Base-by-base conservation (phyloP, 768 basidiomycete genomes). In the Mycena galericulata region DNA sequence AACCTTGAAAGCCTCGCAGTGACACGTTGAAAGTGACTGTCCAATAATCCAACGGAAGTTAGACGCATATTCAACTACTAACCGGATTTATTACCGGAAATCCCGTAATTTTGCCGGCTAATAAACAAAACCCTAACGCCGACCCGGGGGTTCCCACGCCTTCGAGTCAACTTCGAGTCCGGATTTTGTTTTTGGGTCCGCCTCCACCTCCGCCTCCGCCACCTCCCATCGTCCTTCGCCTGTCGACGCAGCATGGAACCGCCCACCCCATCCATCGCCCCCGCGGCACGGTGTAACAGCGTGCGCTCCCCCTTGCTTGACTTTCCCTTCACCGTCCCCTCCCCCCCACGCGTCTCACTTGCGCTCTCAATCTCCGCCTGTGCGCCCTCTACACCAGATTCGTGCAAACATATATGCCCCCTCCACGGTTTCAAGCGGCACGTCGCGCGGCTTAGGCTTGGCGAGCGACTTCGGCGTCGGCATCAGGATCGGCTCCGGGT, bases 161-260 rank as follows among this genome's bases (percentile, higher is more conserved):
- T n/a, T n/a, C n/a, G n/a, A n/a, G n/a, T n/a, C n/a, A n/a, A n/a
- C n/a, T n/a, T n/a, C n/a, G n/a, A n/a, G n/a, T n/a, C n/a, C n/a
- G n/a, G n/a, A n/a, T n/a, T n/a, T n/a, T n/a, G n/a, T n/a, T n/a
- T n/a, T n/a, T n/a, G 41, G 20, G 41, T 10, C 54, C 24, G 46
- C 38, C 18, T 29, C 22, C 29, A 15, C 41, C 30, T 26, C 27
- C 20, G 27, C 49, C 49, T 50, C 49, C 27, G n/a, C 49, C 49
- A 30, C 27, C 49, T 7, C 24, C 20, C 24, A 24, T n/a, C n/a
- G n/a, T n/a, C n/a, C 32, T 14, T 15, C 45, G n/a, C 10, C 38
- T 17, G n/a, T 22, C n/a, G 18, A 11, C 53, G 11, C 77, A 40
- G 57, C 79, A 11, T 59, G 66, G 32, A 71, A 60, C 24, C 67